A percentile compares a stretch with the other conserved stretches of the same genome.
Evolutionary conservation across 305 asterid species (phyloP).

Genomic region (Fraxinus floribunda): DNA sequence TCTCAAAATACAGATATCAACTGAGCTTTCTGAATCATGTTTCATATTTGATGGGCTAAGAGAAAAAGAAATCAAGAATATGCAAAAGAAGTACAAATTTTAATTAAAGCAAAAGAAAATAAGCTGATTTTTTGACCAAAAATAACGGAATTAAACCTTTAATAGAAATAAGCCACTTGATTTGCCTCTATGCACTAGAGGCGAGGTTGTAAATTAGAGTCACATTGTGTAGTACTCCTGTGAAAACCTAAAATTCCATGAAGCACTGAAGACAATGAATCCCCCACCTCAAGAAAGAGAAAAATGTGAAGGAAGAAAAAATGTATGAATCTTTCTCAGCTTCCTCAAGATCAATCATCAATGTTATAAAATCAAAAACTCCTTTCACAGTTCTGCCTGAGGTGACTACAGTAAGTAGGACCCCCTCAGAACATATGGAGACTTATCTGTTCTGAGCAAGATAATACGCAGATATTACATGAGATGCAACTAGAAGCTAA

Average conservation of each 20-base stretch:
- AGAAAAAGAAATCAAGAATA: neutral
- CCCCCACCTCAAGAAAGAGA: neutral
- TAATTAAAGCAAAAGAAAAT: neutral
- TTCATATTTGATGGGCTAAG: neutral
- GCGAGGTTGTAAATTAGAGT: neutral
- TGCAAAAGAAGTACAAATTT: neutral
- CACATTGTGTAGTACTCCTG: neutral
- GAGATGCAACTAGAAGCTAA: neutral
- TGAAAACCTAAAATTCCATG: neutral
- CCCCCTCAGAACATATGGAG: neutral
- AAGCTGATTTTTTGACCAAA: neutral
- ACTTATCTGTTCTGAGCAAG: conserved; percentile 2
- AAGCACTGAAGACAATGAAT: neutral
- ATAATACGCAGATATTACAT: neutral
- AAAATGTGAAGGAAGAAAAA: neutral
- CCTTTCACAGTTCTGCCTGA: neutral
- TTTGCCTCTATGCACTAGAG: neutral
- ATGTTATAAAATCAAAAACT: neutral
- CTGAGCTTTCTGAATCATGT: neutral
- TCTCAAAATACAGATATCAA: neutral
- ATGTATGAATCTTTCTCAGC: neutral
- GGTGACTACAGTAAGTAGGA: neutral
- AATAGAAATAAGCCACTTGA: neutral
- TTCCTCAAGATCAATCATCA: neutral
- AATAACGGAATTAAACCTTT: neutral